Evolutionary conservation across 2,329 filamentous ascomycete genomes (phyloP).

Genomic region (Chaetomium olivaceum): DNA sequence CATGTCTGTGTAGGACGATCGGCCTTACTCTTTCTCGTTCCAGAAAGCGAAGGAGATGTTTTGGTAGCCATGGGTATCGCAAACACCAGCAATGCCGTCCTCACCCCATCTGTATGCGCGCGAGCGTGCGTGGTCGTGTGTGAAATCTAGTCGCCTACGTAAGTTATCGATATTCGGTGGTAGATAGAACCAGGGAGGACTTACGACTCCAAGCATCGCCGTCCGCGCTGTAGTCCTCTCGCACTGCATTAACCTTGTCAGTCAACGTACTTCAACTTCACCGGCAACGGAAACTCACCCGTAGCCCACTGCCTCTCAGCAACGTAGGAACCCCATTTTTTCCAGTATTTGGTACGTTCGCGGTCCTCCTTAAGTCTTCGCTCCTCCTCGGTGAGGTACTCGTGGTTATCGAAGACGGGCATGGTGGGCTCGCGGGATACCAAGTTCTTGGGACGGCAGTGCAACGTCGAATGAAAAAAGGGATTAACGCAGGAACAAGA

Average conservation of each 20-base stretch:
- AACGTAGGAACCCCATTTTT: slow-evolving; percentile 95
- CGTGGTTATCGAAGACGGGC: slow-evolving; percentile 87
- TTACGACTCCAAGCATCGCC: slow-evolving; percentile 95
- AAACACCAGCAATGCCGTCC: slow-evolving; percentile 94
- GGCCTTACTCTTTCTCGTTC: slow-evolving; percentile 88
- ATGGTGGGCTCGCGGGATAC: slow-evolving; percentile 51
- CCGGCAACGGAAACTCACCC: slow-evolving; percentile 52
- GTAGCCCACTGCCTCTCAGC: slow-evolving; percentile 95
- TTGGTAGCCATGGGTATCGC: slow-evolving; percentile 82
- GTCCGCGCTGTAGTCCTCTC: slow-evolving; percentile 87
- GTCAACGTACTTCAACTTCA: background rate
- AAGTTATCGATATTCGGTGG: slow-evolving; percentile 15
- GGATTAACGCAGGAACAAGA: background rate
- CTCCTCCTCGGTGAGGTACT: slow-evolving; percentile 88
- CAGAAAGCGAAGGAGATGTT: slow-evolving; percentile 96
- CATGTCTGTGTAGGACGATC: background rate
- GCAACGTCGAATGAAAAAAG: background rate
- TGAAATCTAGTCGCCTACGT: slow-evolving; percentile 66
- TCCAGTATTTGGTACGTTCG: slow-evolving; percentile 88
- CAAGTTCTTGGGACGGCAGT: background rate
- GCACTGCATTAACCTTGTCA: slow-evolving; percentile 54
- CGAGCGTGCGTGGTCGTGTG: slow-evolving; percentile 86
- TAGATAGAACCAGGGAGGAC: slow-evolving; percentile 41
- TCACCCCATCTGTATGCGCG: slow-evolving; percentile 94
- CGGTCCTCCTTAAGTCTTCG: slow-evolving; percentile 84